Conservation (phyloP, 2,329 filamentous ascomycete species). For the Clarireedia hainanense region DNA sequence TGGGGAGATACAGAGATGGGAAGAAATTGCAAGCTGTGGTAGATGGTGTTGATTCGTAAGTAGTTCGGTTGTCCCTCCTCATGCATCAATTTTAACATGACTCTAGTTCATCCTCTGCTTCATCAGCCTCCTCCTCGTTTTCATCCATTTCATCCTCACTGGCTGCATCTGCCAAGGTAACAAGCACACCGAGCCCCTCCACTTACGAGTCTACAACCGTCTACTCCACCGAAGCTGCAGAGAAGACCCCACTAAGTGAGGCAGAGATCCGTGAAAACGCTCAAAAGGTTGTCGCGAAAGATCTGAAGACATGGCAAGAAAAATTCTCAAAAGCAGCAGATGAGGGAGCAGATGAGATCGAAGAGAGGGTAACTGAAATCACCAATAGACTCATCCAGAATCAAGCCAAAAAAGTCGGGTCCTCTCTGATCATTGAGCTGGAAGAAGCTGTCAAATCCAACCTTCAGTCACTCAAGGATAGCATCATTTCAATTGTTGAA, state of each 20-base stretch:
- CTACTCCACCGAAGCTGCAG: conserved; percentile 23
- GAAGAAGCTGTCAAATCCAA: conserved; percentile 59
- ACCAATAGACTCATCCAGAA: conserved; percentile 59
- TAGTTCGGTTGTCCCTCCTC: conserved; percentile 9
- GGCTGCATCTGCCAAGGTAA: conserved; percentile 19
- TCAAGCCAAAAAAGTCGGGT: conserved; percentile 58
- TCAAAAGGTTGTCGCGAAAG: conserved; percentile 63
- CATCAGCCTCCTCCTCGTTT: conserved; percentile 23
- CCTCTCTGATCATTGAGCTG: conserved; percentile 59
- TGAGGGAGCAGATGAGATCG: conserved; percentile 66
- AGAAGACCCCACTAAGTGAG: conserved; percentile 31
- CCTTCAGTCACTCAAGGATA: conserved; percentile 55
- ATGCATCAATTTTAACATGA: conserved; percentile 12
- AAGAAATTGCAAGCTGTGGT: conserved; percentile 53
- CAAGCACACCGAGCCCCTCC: conserved; percentile 11
- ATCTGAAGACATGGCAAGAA: conserved; percentile 77
- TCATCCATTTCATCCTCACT: conserved; percentile 24
- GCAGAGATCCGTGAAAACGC: conserved; percentile 49
- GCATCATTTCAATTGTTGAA: conserved; percentile 57
- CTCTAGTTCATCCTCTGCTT: conserved; percentile 24
- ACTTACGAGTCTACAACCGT: conserved; percentile 16
- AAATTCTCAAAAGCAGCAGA: conserved; percentile 83
- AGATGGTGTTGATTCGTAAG: conserved; percentile 43
- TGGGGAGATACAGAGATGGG: conserved; percentile 64
- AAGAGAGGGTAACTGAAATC: conserved; percentile 59